These are phyloP conservation scores for Globisporangium canariense DNA, from an alignment of 352 stramenopile genomes.

Conservation along the genomic window DNA sequence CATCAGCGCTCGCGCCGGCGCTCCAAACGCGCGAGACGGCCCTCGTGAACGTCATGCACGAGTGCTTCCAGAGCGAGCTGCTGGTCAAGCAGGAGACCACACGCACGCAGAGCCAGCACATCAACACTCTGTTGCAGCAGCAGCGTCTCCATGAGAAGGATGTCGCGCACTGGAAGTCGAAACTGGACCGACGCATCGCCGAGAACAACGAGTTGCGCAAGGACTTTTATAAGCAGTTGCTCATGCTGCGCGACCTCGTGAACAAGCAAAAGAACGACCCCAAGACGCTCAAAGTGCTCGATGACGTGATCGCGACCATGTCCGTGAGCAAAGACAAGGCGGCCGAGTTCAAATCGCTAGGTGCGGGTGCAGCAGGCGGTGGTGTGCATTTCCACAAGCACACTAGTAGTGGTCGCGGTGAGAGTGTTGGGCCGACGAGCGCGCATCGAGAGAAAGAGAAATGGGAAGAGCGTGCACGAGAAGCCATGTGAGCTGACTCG, in stretches of 20 bases:
- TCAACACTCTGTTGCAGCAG: slow-evolving; percentile 20
- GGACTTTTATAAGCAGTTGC: slow-evolving; percentile 67
- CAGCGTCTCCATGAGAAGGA: slow-evolving; percentile 27
- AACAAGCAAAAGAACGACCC: slow-evolving; percentile 49
- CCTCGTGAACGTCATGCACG: slow-evolving; percentile 57
- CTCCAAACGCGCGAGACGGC: slow-evolving; percentile 56
- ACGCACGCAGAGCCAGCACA: slow-evolving; percentile 17
- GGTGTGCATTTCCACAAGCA: not conserved
- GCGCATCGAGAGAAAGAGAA: slow-evolving; percentile 62
- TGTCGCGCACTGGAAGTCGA: slow-evolving; percentile 37
- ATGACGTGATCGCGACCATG: slow-evolving; percentile 45
- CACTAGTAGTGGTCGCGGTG: not conserved
- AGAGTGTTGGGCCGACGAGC: not conserved
- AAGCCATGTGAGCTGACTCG: slow-evolving; percentile 34
- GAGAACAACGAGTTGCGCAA: slow-evolving; percentile 68
- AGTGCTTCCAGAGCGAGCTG: slow-evolving; percentile 48
- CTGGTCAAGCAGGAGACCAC: slow-evolving; percentile 23
- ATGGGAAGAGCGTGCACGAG: slow-evolving; percentile 49
- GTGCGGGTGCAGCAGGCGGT: not conserved
- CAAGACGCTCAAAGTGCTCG: slow-evolving; percentile 41
- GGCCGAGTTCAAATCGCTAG: slow-evolving; percentile 4
- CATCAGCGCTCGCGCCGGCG: slow-evolving; percentile 28
- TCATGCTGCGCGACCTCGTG: slow-evolving; percentile 70
- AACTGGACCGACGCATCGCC: slow-evolving; percentile 57
- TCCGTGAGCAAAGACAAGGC: slow-evolving; percentile 17